These are phyloP conservation scores for Hypoxylon trugodes DNA, from an alignment of 495 filamentous ascomycete genomes.

Conservation along the genomic window DNA sequence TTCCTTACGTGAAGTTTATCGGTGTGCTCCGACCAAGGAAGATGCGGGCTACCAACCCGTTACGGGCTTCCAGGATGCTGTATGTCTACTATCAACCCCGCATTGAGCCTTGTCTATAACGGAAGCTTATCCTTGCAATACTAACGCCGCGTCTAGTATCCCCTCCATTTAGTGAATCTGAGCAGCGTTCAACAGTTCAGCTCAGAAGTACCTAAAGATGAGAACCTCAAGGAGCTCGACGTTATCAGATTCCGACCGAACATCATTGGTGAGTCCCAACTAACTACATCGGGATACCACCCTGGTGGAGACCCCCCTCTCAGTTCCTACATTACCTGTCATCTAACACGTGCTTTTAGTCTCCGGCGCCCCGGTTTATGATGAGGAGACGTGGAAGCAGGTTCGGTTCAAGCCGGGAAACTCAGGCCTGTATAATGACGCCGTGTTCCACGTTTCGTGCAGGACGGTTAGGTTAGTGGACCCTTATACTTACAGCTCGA, in stretches of 20 bases:
- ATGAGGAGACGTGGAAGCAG: conserved; percentile 82
- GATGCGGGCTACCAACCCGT: conserved; percentile 77
- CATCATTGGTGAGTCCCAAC: conserved; percentile 71
- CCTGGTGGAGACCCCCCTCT: not conserved
- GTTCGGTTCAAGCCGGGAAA: conserved; percentile 65
- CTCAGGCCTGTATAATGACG: conserved; percentile 40
- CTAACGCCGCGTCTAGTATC: conserved; percentile 63
- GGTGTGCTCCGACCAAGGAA: conserved; percentile 76
- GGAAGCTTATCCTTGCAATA: not conserved
- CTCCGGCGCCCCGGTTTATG: conserved; percentile 48
- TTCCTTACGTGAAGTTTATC: conserved; percentile 71
- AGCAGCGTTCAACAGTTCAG: conserved; percentile 74
- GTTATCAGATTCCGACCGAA: conserved; percentile 83
- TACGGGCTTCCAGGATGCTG: conserved; percentile 84
- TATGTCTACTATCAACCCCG: conserved; percentile 50
- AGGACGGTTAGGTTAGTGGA: conserved; percentile 66
- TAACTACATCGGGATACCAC: too few species aligned
- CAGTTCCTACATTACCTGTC: not conserved
- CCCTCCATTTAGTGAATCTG: conserved; percentile 81
- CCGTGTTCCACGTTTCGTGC: conserved; percentile 67
- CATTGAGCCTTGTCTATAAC: too few species aligned
- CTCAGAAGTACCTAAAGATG: conserved; percentile 61
- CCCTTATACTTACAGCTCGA: not conserved
- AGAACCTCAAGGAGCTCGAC: conserved; percentile 59
- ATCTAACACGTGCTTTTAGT: conserved; percentile 41